Base-by-base conservation (phyloP, 2,329 filamentous ascomycete genomes). In the Shiraia sp. region DNA sequence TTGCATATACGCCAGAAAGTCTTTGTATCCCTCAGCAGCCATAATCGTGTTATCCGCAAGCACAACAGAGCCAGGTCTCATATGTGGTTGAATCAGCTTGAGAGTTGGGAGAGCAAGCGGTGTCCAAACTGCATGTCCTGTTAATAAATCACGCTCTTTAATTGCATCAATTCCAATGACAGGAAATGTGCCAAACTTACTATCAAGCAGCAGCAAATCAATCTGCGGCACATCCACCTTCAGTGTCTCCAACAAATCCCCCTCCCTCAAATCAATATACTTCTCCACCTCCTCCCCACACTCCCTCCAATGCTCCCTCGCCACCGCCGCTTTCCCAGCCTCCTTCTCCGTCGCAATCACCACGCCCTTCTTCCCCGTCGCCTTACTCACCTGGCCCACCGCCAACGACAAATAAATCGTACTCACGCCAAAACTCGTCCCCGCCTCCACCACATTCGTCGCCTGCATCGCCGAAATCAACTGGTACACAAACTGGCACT, bases 341-440 rank as follows among this genome's bases (percentile, higher is more conserved):
- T 85, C 82, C 17, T 82, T 76, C 62, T 85, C 82, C 0, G 82
- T 85, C 0, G 75, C 81, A 54, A 85, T 78, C 0, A 85, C 80
- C 27, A 52, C 72, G 0, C 73, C 77, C 2, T 25, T 12, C 38
- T 61, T 37, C 10, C 62, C 66, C n/a, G 46, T 51, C 2, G 37
- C 45, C 0, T 48, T 53, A 0, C 67, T 69, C 42, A 79, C 82
- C 40, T 78, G 71, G 0, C 71, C 72, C 0, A 79, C 78, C 0
- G 80, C 82, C 2, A 84, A 68, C 0, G 81, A 79, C 2, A 85
- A 72, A 45, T 83, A 85, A 31, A 85, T 81, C 0, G 81, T 84
- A 41, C 77, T 81, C 1, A 85, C 75, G 2, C 82, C 82, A 42
- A 81, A 85, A 29, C 75, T 79, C 0, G 82, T 85, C 1, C 81